Conservation (phyloP, 257 asterid species). For the Scutellaria baicalensis region DNA sequence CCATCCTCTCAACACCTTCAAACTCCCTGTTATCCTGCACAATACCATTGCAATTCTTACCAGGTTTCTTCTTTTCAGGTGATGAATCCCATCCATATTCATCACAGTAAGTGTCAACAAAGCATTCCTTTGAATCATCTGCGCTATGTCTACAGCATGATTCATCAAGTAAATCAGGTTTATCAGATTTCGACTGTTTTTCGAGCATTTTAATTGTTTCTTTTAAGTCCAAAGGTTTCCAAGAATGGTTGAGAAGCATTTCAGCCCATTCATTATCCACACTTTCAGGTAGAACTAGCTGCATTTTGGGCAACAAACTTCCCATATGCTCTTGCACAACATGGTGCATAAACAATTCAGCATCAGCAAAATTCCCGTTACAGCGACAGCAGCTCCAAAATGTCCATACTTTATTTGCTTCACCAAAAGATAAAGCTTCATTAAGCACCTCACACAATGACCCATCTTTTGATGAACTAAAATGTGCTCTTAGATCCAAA, state of each 20-base stretch:
- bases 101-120: conserved; percentile 47
- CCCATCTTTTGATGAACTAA: conserved; percentile 44
- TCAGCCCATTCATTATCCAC: conserved; percentile 79
- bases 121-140: conserved; percentile 50
- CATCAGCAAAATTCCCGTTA: conserved; percentile 43
- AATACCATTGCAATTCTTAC: conserved; percentile 30
- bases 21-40: conserved; percentile 34
- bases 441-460: conserved; percentile 40
- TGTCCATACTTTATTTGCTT: conserved; percentile 51
- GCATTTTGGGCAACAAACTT: conserved; percentile 53
- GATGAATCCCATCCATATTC: conserved; percentile 53
- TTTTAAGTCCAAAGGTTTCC: conserved; percentile 71
- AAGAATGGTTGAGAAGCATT: conserved; percentile 63
- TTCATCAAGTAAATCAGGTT: conserved; percentile 37
- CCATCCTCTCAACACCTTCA: conserved; percentile 75
- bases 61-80: conserved; percentile 34
- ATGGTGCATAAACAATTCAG: conserved; percentile 48
- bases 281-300: conserved; percentile 53
- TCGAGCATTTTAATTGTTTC: conserved; percentile 45
- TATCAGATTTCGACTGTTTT: conserved; percentile 36
- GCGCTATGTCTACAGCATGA: conserved; percentile 23
- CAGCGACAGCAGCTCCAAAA: conserved; percentile 72
- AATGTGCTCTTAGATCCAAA: conserved; percentile 54
- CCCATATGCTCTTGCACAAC: conserved; percentile 58
- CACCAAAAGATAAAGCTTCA: conserved; percentile 59